Evolutionary conservation across 2,329 filamentous ascomycete species (phyloP).

Genomic region (Cercospora berteroae): DNA sequence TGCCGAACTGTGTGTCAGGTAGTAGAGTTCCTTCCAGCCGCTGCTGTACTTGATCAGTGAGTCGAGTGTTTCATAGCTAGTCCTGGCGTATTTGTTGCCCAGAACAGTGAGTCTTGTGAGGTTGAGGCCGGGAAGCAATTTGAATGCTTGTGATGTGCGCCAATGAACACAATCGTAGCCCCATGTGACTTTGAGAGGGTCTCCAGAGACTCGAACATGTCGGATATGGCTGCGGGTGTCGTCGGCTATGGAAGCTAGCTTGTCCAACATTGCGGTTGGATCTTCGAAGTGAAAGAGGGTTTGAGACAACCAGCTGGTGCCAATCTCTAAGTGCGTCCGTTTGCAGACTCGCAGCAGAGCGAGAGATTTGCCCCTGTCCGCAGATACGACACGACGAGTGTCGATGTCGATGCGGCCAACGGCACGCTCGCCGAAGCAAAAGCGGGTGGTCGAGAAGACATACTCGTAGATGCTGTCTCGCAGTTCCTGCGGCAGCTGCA

Average conservation of each 20-base stretch:
- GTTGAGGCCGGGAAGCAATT: slow-evolving; percentile 13
- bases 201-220: slow-evolving; percentile 14
- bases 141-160: slow-evolving; percentile 14
- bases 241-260: slow-evolving; percentile 3
- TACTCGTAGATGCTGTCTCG: slow-evolving; percentile 19
- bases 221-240: slow-evolving; percentile 8
- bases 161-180: slow-evolving; percentile 16
- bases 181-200: slow-evolving; percentile 1
- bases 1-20: slow-evolving; percentile 9
- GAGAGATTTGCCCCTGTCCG: slow-evolving; percentile 13
- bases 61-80: slow-evolving; percentile 11
- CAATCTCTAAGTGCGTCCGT: slow-evolving; percentile 8
- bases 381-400: slow-evolving; percentile 12
- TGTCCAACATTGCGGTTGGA: slow-evolving; percentile 12
- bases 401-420: slow-evolving; percentile 12
- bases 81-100: not conserved
- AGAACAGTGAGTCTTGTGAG: slow-evolving; percentile 13
- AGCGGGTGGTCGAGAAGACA: slow-evolving; percentile 15
- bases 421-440: slow-evolving; percentile 16
- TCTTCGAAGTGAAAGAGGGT: slow-evolving; percentile 13
- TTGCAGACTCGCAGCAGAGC: slow-evolving; percentile 17
- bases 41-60: slow-evolving; percentile 7
- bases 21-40: slow-evolving; percentile 14
- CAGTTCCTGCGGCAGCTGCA: slow-evolving; percentile 22
- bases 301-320: slow-evolving; percentile 9